These are phyloP conservation scores for Penicillium coffeae DNA, from an alignment of 495 filamentous ascomycete genomes.

Conservation along the genomic window DNA sequence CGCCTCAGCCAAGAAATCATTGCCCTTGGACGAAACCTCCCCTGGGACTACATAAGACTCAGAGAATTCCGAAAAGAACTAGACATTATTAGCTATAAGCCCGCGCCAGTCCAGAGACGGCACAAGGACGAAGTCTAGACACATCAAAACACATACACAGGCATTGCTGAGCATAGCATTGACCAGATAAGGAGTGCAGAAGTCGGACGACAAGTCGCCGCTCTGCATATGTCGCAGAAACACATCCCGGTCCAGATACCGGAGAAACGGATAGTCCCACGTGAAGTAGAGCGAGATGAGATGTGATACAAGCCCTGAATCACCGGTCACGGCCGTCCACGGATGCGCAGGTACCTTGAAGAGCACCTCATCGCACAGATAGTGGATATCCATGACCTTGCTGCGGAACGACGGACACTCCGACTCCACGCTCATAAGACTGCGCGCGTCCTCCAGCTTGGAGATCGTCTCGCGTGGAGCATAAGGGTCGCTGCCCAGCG, in stretches of 20 bases:
- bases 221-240: slow-evolving; percentile 46
- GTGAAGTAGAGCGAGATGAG: slow-evolving; percentile 52
- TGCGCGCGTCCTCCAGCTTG: slow-evolving; percentile 31
- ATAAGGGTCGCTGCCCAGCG: slow-evolving; percentile 3
- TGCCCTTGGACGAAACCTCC: slow-evolving; percentile 41
- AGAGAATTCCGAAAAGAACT: slow-evolving; percentile 46
- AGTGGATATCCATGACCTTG: slow-evolving; percentile 48
- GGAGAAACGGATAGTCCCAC: slow-evolving; percentile 52
- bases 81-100: slow-evolving; percentile 3
- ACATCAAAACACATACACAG: slow-evolving; percentile 33
- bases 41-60: slow-evolving; percentile 41
- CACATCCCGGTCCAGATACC: slow-evolving; percentile 44
- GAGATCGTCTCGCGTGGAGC: not conserved
- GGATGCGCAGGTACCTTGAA: slow-evolving; percentile 43
- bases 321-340: slow-evolving; percentile 51
- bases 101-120: not conserved
- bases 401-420: slow-evolving; percentile 33
- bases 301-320: slow-evolving; percentile 50
- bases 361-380: slow-evolving; percentile 37
- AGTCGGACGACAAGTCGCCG: slow-evolving; percentile 29
- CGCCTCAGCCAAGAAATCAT: slow-evolving; percentile 41
- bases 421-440: slow-evolving; percentile 31
- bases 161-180: slow-evolving; percentile 51
- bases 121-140: not conserved
- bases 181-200: slow-evolving; percentile 52